Base-by-base conservation (phyloP, 2,329 filamentous ascomycete species). In the Trichoderma cornu-damae region DNA sequence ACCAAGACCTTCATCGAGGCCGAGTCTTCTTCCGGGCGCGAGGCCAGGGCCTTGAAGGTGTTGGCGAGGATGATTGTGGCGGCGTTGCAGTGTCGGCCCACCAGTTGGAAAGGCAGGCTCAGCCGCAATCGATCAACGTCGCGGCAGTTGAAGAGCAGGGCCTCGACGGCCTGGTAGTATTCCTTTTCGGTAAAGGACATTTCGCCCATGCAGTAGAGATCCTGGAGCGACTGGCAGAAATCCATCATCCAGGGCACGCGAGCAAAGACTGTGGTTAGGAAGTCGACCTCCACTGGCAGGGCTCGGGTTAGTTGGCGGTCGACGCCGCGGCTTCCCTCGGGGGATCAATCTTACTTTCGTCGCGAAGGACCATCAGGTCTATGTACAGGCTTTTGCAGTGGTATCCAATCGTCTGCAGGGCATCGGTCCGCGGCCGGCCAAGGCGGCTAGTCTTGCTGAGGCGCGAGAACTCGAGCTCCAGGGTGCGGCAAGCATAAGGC, bases 21-120 rank as follows among this genome's bases (percentile, higher is more conserved):
- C 7, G 75, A 74, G 51, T 73, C 72, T 55, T 78, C 77, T 56
- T 78, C 73, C 1, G 73, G 70, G 6, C 79, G 72, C 28, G 69
- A 66, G 3, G 74, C 74, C 50, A 81, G 68, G 3, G 75, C 77
- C 60, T 78, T 77, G 58, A 82, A 68, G 3, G 75, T 79, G 57
- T 79, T 81, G 51, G 77, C 78, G 14, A 82, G 68, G n/a, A 81
- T 74, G 61, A 78, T 73, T 8, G 78, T 81, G 16, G 77, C 73
- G 42, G 77, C 75, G 57, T 72, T 72, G 59, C 73, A 77, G 59
- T 75, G 69, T 8, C 69, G 69, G 14, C 74, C 76, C 9, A 80
- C 72, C 7, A 81, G 69, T 61, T 79, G 77, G 59, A 79, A 80
- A 3, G 79, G 79, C 4, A 82, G 72, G 59, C 75, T 79, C 20